phyloP scores from a whole-genome alignment of 2,329 filamentous ascomycete species.

The Pseudogymnoascus pannorum region DNA sequence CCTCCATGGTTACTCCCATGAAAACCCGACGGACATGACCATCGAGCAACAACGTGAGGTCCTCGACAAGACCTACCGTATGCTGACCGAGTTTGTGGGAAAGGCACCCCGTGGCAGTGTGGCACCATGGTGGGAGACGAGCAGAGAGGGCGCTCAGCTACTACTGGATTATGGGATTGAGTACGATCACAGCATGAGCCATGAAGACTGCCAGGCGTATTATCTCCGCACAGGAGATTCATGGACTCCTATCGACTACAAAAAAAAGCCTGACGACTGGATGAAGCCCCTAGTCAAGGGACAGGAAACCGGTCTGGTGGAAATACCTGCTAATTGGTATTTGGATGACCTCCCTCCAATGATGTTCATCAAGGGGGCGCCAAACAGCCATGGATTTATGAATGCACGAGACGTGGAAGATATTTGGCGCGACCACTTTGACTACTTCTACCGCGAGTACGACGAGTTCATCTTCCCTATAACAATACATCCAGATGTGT shows the following conservation, averaged over 20 bases:
- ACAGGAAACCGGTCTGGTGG: conserved; percentile 53
- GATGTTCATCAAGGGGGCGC: conserved; percentile 63
- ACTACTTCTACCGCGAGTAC: conserved; percentile 70
- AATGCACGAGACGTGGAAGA: conserved; percentile 54
- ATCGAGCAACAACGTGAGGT: conserved; percentile 69
- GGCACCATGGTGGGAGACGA: conserved; percentile 70
- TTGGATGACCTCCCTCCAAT: conserved; percentile 59
- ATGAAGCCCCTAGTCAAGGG: conserved; percentile 59
- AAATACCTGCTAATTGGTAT: conserved; percentile 56
- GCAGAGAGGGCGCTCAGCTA: conserved; percentile 58
- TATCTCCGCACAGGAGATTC: conserved; percentile 55
- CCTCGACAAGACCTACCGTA: conserved; percentile 63
- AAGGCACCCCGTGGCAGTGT: conserved; percentile 67
- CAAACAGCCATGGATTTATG: conserved; percentile 55
- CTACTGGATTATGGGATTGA: conserved; percentile 60
- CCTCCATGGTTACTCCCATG: conserved; percentile 66
- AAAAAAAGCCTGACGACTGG: conserved; percentile 53
- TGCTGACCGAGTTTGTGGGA: conserved; percentile 64
- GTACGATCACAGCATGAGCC: conserved; percentile 61
- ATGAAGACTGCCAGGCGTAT: conserved; percentile 59
- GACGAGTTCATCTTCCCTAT: conserved; percentile 73
- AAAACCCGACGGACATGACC: conserved; percentile 66
- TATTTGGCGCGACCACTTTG: conserved; percentile 59
- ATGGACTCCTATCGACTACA: conserved; percentile 64
- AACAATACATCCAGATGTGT: conserved; percentile 69